Evolutionary conservation across 176 grass and related monocot genomes (phyloP), one percentile per base, ranked within the genome.

Genomic region (Oryza coarctata): DNA sequence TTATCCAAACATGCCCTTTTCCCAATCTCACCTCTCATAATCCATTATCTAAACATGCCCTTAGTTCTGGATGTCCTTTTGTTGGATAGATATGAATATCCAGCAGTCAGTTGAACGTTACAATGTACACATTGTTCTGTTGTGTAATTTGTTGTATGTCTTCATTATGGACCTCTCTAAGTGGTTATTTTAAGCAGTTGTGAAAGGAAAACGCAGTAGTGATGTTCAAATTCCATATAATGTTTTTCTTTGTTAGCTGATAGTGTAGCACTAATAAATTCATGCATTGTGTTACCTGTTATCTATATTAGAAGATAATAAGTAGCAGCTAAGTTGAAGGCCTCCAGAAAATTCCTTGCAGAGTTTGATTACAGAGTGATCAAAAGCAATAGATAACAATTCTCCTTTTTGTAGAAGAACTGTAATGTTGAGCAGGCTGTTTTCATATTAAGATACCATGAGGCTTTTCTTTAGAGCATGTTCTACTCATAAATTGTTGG

Each of bases 381-480:
- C 36, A 6, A 20, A 84, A 36, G 7, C 27, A 67, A 40, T 72
- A 83, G 27, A 65, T 45, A 67, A 39, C 22, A 8, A 39, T 41
- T 34, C 25, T 13, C 9, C 32, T 68, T 38, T 67, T 49, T 83
- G 29, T 80, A 73, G 6, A 68, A 62, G 15, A 74, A 39, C 31
- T 63, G 20, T 10, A 25, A 66, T 62, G 20, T 34, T 23, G 3
- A 52, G 35, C 9, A 70, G 50, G 73, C 38, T 58, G 13, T 67
- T 60, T 84, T 73, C 65, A 45, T 67, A 35, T 55, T 36, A 57
- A 69, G 31, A 32, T 70, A 41, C 23, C 69, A 41, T 5, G 3
- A 31, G 15, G 12, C 4, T 63, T 57, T 75, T 88, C 23, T 29
- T 63, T 35, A 75, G n/a, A 35, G 41, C 76, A 88, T 68, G 3